These are phyloP conservation scores for Knoxdaviesia proteae DNA, from an alignment of 2,329 filamentous ascomycete species.

Conservation along the genomic window DNA sequence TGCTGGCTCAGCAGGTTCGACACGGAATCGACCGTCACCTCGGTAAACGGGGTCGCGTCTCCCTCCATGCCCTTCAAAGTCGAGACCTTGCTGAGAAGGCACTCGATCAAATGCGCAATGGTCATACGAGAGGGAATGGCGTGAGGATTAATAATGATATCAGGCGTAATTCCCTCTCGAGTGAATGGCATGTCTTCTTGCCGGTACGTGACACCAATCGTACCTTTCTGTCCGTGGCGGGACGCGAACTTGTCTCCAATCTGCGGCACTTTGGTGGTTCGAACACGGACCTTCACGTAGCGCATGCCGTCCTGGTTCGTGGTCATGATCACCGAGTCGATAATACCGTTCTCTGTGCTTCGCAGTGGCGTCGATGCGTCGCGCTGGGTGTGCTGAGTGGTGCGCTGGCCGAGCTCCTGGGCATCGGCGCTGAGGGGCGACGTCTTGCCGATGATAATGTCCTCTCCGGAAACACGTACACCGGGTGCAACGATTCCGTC, in stretches of 20 bases:
- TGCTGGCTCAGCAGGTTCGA: slow-evolving; percentile 70
- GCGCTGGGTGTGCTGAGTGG: slow-evolving; percentile 73
- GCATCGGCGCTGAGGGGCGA: slow-evolving; percentile 83
- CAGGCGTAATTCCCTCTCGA: slow-evolving; percentile 71
- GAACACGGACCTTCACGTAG: slow-evolving; percentile 92
- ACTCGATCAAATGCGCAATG: slow-evolving; percentile 99
- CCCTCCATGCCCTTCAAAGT: slow-evolving; percentile 87
- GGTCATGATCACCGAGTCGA: slow-evolving; percentile 82
- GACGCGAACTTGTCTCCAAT: slow-evolving; percentile 99
- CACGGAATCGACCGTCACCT: slow-evolving; percentile 87
- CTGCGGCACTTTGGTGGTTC: slow-evolving; percentile 94
- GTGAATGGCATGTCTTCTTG: slow-evolving; percentile 99
- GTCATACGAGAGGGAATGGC: slow-evolving; percentile 99
- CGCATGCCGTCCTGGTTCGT: slow-evolving; percentile 87
- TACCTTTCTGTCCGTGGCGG: slow-evolving; percentile 97
- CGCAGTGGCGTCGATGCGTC: slow-evolving; percentile 89
- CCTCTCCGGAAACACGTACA: slow-evolving; percentile 85
- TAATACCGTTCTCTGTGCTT: slow-evolving; percentile 90
- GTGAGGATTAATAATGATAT: slow-evolving; percentile 97
- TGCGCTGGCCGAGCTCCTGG: slow-evolving; percentile 82
- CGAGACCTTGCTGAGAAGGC: slow-evolving; percentile 87
- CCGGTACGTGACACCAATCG: slow-evolving; percentile 93
- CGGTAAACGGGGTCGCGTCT: slow-evolving; percentile 93
- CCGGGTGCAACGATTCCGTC: slow-evolving; percentile 90
- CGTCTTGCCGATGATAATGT: slow-evolving; percentile 98